Base-by-base conservation (phyloP, 805 yeast species). In the Lipomyces orientalis region DNA sequence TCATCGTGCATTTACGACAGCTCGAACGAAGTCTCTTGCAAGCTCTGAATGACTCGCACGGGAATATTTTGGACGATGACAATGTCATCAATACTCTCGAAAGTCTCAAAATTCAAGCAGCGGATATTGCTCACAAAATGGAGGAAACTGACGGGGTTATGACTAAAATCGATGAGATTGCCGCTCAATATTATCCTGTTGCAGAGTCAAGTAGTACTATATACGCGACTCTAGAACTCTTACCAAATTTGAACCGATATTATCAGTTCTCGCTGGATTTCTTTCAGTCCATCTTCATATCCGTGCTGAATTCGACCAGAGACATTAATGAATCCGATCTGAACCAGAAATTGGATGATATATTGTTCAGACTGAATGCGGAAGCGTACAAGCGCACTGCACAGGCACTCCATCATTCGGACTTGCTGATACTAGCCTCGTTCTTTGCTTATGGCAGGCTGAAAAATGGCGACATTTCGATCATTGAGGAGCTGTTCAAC, bases 31-130 rank as follows among this genome's bases (percentile, higher is more conserved):
- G 84, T 9, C 80, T 93, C 8, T 79, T 93, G 66, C 77, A 80
- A 2, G 81, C 88, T 0, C 79, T 94, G 66, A 86, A 85, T 69
- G 82, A 83, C 5, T 79, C 90, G 0, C 80, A 83, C 25, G 89
- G 90, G 0, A 85, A 84, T 62, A 83, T 93, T 29, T 79, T 93
- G 39, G 97, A 92, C 5, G 87, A 90, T 75, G 87, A 87, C 62
- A 81, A 79, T 0, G 77, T 93, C 2, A 75, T 90, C 19, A 78
- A 81, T 4, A 85, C 89, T 1, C 79, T 93, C 60, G 95, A 90
- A 72, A 76, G 73, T 0, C 78, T 94, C 61, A 93, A 94, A 74
- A 67, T 75, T 0, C 93, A 93, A 71, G 81, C 96, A 0, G 71
- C 69, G 0, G 82, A 83, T 19, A 83, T 91, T 16, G 84, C 85